Evolutionary conservation across 768 basidiomycete species (phyloP), one percentile per base, ranked within the genome.

Genomic region (Tricholoma terreum): DNA sequence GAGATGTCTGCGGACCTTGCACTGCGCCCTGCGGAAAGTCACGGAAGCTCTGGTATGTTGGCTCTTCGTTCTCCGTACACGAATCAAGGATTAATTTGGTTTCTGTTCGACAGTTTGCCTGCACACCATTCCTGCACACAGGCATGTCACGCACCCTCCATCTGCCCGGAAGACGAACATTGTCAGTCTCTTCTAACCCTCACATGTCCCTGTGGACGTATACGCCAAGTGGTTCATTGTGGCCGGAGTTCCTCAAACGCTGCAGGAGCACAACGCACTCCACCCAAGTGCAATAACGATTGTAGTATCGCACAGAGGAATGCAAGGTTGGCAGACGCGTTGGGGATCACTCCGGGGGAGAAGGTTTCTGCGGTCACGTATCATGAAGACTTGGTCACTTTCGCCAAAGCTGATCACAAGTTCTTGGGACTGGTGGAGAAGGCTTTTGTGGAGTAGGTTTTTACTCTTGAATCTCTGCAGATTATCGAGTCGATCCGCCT

Each of bases 241-340:
- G 91, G 91, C 0, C 81, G 84, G 30, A 77, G 70, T 54, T 69
- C 74, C 1, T 65, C 77, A 1, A 78, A 80, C 52, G 74, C 84
- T 3, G 66, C 71, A 0, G 80, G 79, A 15, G 74, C 77, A 38
- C 62, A 69, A 31, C 71, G 65, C 31, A 27, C 61, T 64, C 74
- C 58, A 61, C 74, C 61, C 8, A 89, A 89, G 61, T 99, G 97
- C 66, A 84, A 84, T 14, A 86, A 82, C 45, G 92, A 96, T 43
- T 99, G 97, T 63, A 78, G 76, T 35, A 77, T 93, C 50, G 90
- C 87, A 43, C 90, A 95, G 68, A 83, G 97, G 10, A 98, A 97
- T 63, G 91, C 87, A 0, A 76, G 84, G 34, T 73, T 99, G 7
- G 97, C 97, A 0, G 93, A 94, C 36, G 97, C 97, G 1, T 73